Evolutionary conservation across 139 green algal species (phyloP), one percentile per base, ranked within the genome.

Genomic region (Chlamydomonas schloesseri): DNA sequence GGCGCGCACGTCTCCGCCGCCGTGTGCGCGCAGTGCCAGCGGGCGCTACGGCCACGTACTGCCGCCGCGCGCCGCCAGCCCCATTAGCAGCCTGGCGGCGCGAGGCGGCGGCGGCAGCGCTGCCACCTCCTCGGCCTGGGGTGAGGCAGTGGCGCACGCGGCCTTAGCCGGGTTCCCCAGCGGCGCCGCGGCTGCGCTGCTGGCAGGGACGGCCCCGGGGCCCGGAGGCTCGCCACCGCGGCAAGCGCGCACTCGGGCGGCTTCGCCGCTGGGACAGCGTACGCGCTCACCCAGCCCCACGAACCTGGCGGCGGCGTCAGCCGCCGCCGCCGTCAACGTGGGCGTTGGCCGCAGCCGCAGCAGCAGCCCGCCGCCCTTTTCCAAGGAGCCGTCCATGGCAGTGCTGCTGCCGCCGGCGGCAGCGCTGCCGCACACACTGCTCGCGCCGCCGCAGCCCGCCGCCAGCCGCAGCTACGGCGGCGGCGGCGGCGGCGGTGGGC

Each of bases 81-180:
- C 73, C 26, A 68, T 64, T 17, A 17, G 50, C 11, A 42, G 73
- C 50, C 55, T 80, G 18, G 50, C 73, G 17, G 55, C 55, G 31
- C 47, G 47, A 29, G 33, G 55, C 50, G 50, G 73, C n/a, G 73
- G 37, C 34, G 20, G 28, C 17, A 55, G 73, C 53, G 73, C 34
- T 8, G 42, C 6, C 42, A 8, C 42, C 42, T 50, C 42, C 42
- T 5, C 42, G 6, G 42, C 42, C 34, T 81, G 73, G 73, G 73
- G 73, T 23, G 73, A 81, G 55, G 18, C n/a, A 8, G 57, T 55
- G 33, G 55, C 50, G 26, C 53, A 81, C 2, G 73, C 73, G 6
- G 73, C 73, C 15, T 55, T 81, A 1, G 31, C 33, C 20, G 73
- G 73, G 34, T 81, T 81, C 24, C 73, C 73, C 23, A 33, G 60